phyloP scores from a whole-genome alignment of 345 rosid species.

The thale cress (Arabidopsis thaliana) region DNA sequence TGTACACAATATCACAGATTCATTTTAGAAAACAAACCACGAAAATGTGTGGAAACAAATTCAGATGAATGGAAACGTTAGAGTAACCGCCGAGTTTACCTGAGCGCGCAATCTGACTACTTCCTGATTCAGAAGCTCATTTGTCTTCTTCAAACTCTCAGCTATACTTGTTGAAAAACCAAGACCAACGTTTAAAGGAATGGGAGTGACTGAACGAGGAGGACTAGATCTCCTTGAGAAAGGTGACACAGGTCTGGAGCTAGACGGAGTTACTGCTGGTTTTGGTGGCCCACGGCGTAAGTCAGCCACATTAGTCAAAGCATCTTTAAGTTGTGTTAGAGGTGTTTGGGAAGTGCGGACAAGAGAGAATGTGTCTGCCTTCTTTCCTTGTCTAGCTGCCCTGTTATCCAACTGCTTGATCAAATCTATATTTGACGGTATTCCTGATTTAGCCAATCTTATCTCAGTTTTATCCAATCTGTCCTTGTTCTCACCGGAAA shows the following conservation, averaged over 20 bases:
- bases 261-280: conserved; percentile 71
- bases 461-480: conserved; percentile 84
- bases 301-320: conserved; percentile 66
- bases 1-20: conserved; percentile 46
- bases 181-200: conserved; percentile 82
- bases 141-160: conserved; percentile 94
- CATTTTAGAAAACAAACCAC: neutral
- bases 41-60: neutral
- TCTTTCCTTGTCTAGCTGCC: conserved; percentile 93
- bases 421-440: conserved; percentile 82
- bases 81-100: conserved; percentile 48
- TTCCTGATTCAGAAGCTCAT: conserved; percentile 91
- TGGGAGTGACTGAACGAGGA: conserved; percentile 93
- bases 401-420: conserved; percentile 92
- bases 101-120: conserved; percentile 84
- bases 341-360: conserved; percentile 77
- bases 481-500: conserved; percentile 93
- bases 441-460: conserved; percentile 68
- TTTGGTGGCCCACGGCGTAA: conserved; percentile 67
- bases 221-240: conserved; percentile 96
- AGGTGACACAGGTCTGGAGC: conserved; percentile 95
- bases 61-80: neutral
- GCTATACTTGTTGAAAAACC: conserved; percentile 75
- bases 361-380: conserved; percentile 74
- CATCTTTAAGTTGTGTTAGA: conserved; percentile 81